phyloP scores from a whole-genome alignment of 768 basidiomycete species.

The Tremella yokohamensis region DNA sequence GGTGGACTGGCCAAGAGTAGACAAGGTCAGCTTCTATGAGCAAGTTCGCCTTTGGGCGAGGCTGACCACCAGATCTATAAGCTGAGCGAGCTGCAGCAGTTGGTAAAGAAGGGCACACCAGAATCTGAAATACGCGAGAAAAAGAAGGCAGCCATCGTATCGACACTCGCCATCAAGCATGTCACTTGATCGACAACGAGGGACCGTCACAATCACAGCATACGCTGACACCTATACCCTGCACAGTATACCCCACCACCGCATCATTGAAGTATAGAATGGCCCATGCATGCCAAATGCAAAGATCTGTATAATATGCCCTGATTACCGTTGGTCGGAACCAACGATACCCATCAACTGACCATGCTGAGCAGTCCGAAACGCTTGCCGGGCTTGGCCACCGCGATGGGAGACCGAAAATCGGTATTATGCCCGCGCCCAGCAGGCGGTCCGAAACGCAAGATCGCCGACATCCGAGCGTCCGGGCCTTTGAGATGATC shows the following conservation, averaged over 20 bases:
- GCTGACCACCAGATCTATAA: slow-evolving; percentile 6
- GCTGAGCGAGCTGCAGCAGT: slow-evolving; percentile 1
- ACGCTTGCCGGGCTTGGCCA: slow-evolving; percentile 46
- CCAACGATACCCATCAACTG: too few species aligned
- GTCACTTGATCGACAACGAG: not conserved
- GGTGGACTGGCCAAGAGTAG: slow-evolving; percentile 66
- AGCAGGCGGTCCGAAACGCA: slow-evolving; percentile 30
- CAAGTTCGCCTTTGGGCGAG: not conserved
- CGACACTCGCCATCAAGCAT: slow-evolving; percentile 1
- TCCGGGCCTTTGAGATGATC: slow-evolving; percentile 9
- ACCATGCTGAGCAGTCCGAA: slow-evolving; percentile 44
- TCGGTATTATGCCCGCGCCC: slow-evolving; percentile 18
- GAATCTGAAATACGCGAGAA: not conserved
- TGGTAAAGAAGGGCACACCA: not conserved
- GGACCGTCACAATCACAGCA: not conserved
- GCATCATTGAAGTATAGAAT: not conserved
- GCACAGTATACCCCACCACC: too few species aligned
- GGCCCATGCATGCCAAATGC: not conserved
- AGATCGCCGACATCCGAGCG: slow-evolving; percentile 17
- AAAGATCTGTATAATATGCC: slow-evolving; percentile 3
- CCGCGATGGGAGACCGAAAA: slow-evolving; percentile 39
- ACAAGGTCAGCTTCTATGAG: slow-evolving; percentile 61
- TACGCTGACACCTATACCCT: not conserved
- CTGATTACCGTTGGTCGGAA: too few species aligned
- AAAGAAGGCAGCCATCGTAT: slow-evolving; percentile 3